These are phyloP conservation scores for Naganishia sp. DNA, from an alignment of 1,284 basidiomycete species.

Conservation along the genomic window DNA sequence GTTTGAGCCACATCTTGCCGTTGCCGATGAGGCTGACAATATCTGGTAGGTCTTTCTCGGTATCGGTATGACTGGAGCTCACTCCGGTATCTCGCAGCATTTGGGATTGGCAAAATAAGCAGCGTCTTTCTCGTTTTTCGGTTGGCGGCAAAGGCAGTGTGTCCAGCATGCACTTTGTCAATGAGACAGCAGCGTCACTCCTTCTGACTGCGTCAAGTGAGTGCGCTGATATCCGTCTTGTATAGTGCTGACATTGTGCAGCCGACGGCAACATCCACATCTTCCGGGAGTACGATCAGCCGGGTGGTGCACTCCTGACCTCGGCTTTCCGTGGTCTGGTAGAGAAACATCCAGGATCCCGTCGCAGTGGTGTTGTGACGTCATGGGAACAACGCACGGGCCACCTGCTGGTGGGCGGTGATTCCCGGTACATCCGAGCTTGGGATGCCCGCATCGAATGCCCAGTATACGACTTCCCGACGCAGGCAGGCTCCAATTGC, in stretches of 20 bases:
- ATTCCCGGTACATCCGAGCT: conserved; percentile 81
- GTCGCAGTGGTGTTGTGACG: conserved; percentile 76
- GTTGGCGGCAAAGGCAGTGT: conserved; percentile 86
- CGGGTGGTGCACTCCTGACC: conserved; percentile 70
- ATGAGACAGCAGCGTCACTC: conserved; percentile 90
- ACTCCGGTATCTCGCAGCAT: conserved; percentile 60
- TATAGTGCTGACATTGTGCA: conserved; percentile 42
- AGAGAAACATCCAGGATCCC: conserved; percentile 66
- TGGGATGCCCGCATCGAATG: conserved; percentile 72
- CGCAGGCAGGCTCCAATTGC: conserved; percentile 84
- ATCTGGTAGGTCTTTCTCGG: conserved; percentile 66
- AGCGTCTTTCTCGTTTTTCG: conserved; percentile 76
- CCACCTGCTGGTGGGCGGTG: conserved; percentile 82
- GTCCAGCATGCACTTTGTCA: conserved; percentile 89
- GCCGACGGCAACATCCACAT: conserved; percentile 90
- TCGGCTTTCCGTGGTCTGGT: conserved; percentile 88
- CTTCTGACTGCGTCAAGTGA: conserved; percentile 83
- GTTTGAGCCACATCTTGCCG: conserved; percentile 83
- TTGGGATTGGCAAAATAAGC: conserved; percentile 88
- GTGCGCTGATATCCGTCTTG: conserved; percentile 38
- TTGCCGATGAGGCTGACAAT: conserved; percentile 82
- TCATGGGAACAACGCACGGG: conserved; percentile 94
- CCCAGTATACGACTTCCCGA: conserved; percentile 71
- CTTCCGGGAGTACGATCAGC: conserved; percentile 76
- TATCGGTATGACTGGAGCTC: conserved; percentile 15